Evolutionary conservation across 2,329 filamentous ascomycete genomes (phyloP).

Genomic region (Fusarium stilboides): DNA sequence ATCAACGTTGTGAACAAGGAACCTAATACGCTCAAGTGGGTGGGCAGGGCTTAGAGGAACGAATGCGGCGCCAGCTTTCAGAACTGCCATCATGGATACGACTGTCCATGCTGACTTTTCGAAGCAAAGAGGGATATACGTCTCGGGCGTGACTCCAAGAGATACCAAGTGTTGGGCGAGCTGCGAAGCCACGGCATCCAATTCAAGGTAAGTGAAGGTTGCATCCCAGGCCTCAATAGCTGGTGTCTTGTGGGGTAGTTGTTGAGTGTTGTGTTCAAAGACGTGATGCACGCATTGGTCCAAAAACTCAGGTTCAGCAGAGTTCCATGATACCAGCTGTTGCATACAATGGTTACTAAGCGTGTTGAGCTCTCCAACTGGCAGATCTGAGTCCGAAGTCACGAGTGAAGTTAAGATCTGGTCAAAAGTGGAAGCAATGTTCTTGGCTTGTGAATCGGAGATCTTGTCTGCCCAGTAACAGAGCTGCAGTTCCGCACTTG

Average conservation of each 20-base stretch:
- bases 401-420: constrained; percentile 30
- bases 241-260: constrained; percentile 47
- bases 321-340: constrained; percentile 50
- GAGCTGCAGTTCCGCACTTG: constrained; percentile 34
- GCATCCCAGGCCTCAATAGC: constrained; percentile 65
- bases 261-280: constrained; percentile 55
- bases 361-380: constrained; percentile 38
- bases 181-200: constrained; percentile 43
- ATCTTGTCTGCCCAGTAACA: constrained; percentile 47
- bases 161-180: constrained; percentile 57
- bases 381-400: background rate
- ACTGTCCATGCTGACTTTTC: constrained; percentile 57
- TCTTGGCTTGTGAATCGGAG: constrained; percentile 35
- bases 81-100: constrained; percentile 54
- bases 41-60: constrained; percentile 56
- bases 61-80: constrained; percentile 55
- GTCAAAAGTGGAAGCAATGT: constrained; percentile 41
- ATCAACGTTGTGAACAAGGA: constrained; percentile 26
- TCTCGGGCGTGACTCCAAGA: constrained; percentile 48
- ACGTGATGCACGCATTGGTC: constrained; percentile 59
- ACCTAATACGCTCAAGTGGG: constrained; percentile 49
- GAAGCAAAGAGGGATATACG: constrained; percentile 54
- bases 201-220: constrained; percentile 54
- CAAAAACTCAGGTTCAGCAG: constrained; percentile 14
- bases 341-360: constrained; percentile 26